A percentile compares a stretch with the other conserved stretches of the same genome.
These are phyloP conservation scores for Rosa lucieae DNA, from an alignment of 306 rosid genomes.

Conservation along the genomic window DNA sequence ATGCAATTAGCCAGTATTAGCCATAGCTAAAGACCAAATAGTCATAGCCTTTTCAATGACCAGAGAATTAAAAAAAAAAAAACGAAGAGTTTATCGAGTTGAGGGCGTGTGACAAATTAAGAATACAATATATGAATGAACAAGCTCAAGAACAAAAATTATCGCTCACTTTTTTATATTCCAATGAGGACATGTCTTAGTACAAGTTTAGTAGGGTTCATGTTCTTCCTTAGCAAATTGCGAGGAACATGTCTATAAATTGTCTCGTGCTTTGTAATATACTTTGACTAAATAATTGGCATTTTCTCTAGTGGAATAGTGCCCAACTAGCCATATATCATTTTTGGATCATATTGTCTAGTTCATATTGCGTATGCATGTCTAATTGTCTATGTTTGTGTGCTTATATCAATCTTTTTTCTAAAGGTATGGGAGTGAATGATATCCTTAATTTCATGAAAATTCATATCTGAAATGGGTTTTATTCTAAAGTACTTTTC, in stretches of 20 bases:
- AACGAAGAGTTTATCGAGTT: not conserved
- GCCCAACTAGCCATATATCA: not conserved
- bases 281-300: not conserved
- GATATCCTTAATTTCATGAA: slow-evolving; percentile 13
- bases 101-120: slow-evolving; percentile 2
- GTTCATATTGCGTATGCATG: not conserved
- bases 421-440: not conserved
- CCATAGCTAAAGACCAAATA: not conserved
- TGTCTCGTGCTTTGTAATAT: not conserved
- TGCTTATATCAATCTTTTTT: not conserved
- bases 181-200: not conserved
- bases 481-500: not conserved
- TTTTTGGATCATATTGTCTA: not conserved
- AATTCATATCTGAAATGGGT: not conserved
- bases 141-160: not conserved
- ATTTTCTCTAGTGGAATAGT: not conserved
- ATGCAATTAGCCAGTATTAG: not conserved
- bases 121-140: not conserved
- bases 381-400: not conserved
- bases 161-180: not conserved
- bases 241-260: not conserved
- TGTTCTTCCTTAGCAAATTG: not conserved
- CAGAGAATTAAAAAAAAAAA: too few species aligned
- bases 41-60: too few species aligned
- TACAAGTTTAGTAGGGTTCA: not conserved